These are phyloP conservation scores for Pyrus pyrifolia DNA, from an alignment of 306 rosid species.

Conservation along the genomic window DNA sequence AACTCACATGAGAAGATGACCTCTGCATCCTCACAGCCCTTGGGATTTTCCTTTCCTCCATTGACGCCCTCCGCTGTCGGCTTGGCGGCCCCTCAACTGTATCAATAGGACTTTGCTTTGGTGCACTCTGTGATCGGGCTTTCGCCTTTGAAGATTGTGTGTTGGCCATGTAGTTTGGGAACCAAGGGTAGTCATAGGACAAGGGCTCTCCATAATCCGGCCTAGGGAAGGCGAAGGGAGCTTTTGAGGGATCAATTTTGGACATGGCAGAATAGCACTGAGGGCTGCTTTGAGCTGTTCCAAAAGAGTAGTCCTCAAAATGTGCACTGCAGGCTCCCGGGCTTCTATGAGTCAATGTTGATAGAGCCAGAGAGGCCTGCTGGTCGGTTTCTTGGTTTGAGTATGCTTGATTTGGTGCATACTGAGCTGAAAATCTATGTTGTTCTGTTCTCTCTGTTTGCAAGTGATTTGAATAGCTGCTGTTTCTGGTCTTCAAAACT, in stretches of 20 bases:
- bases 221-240: constrained; percentile 53
- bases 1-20: constrained; percentile 80
- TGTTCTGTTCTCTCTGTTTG: constrained; percentile 25
- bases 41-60: constrained; percentile 83
- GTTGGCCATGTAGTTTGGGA: constrained; percentile 91
- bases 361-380: constrained; percentile 59
- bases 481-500: constrained; percentile 43
- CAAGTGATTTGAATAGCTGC: constrained; percentile 38
- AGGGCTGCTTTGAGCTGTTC: constrained; percentile 69
- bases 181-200: constrained; percentile 57
- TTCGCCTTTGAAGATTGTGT: constrained; percentile 87
- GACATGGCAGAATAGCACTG: constrained; percentile 53
- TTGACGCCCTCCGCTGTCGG: constrained; percentile 42
- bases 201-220: constrained; percentile 49
- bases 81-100: constrained; percentile 65
- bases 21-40: constrained; percentile 83
- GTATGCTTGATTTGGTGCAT: constrained; percentile 22
- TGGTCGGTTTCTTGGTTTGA: constrained; percentile 45
- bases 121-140: constrained; percentile 83
- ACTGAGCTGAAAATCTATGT: constrained; percentile 24
- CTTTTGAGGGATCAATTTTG: constrained; percentile 38
- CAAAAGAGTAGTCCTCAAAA: constrained; percentile 55
- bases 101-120: constrained; percentile 72
- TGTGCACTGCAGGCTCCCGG: constrained; percentile 68
- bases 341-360: constrained; percentile 55